These are phyloP conservation scores for Saccharomyces pastorianus DNA, from an alignment of 1,139 yeast species.

Conservation along the genomic window DNA sequence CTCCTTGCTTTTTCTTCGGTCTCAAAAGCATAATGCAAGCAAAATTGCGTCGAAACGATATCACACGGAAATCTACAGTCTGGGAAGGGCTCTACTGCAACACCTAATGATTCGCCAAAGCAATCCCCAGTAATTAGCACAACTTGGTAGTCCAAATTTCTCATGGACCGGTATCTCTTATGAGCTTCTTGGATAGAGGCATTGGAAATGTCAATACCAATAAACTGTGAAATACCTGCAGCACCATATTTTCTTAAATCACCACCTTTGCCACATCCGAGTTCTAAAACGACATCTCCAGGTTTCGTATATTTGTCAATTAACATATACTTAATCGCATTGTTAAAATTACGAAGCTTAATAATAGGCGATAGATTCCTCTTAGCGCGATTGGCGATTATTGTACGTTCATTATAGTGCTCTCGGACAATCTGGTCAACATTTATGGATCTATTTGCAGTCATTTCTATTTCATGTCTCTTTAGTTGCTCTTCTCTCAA, in stretches of 20 bases:
- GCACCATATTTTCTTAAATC: slow-evolving; percentile 85
- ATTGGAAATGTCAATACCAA: slow-evolving; percentile 90
- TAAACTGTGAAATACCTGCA: slow-evolving; percentile 62
- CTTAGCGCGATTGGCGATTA: slow-evolving; percentile 53
- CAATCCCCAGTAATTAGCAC: slow-evolving; percentile 90
- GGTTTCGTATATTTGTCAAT: slow-evolving; percentile 56
- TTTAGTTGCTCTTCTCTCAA: slow-evolving; percentile 31
- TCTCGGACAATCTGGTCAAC: slow-evolving; percentile 57
- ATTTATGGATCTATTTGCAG: slow-evolving; percentile 26
- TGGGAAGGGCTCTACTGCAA: slow-evolving; percentile 59
- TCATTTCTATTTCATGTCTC: slow-evolving; percentile 30
- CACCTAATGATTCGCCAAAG: slow-evolving; percentile 61
- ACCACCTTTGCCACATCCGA: slow-evolving; percentile 98
- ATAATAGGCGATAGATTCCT: slow-evolving; percentile 78
- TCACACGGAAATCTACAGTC: slow-evolving; percentile 77
- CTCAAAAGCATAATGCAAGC: slow-evolving; percentile 90
- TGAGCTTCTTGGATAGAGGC: slow-evolving; percentile 80
- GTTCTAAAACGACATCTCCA: slow-evolving; percentile 58
- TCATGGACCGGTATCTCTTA: slow-evolving; percentile 54
- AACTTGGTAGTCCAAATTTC: slow-evolving; percentile 54
- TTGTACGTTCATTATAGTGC: slow-evolving; percentile 82
- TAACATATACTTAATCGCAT: slow-evolving; percentile 82
- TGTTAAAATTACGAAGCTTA: slow-evolving; percentile 80
- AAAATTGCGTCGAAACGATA: slow-evolving; percentile 81
- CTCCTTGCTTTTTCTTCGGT: slow-evolving; percentile 70